These are phyloP conservation scores for Auricularia auricula-judae DNA, from an alignment of 768 basidiomycete genomes.

Conservation along the genomic window DNA sequence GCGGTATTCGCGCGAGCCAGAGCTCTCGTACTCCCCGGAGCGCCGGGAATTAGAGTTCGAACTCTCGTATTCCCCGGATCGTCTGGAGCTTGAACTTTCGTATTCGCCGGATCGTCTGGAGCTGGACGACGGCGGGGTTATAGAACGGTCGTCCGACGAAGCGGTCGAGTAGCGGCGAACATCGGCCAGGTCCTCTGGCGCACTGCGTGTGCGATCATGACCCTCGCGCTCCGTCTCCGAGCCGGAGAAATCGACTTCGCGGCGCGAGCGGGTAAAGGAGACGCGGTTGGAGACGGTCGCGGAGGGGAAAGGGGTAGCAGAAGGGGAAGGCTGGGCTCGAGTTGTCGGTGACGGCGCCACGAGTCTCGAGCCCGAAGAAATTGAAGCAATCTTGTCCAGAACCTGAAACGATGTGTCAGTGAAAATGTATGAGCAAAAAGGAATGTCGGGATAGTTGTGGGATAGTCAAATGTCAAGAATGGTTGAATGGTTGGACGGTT, in stretches of 20 bases:
- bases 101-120: neutral
- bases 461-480: too few relatives aligned
- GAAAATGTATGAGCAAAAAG: too few relatives aligned
- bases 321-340: neutral
- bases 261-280: neutral
- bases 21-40: neutral
- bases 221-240: conserved; percentile 1
- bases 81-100: neutral
- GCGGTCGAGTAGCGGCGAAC: neutral
- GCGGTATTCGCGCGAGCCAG: neutral
- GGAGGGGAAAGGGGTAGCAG: neutral
- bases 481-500: too few relatives aligned
- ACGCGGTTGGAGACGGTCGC: neutral
- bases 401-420: neutral
- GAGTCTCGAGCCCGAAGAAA: neutral
- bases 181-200: neutral
- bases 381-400: conserved; percentile 1
- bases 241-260: neutral
- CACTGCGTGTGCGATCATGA: neutral
- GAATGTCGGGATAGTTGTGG: too few relatives aligned
- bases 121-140: neutral
- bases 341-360: neutral
- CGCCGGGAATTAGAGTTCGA: neutral
- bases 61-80: neutral
- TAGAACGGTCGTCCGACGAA: neutral